Conservation (phyloP, 352 stramenopile genomes). For the Phytophthora macrochlamydospora region DNA sequence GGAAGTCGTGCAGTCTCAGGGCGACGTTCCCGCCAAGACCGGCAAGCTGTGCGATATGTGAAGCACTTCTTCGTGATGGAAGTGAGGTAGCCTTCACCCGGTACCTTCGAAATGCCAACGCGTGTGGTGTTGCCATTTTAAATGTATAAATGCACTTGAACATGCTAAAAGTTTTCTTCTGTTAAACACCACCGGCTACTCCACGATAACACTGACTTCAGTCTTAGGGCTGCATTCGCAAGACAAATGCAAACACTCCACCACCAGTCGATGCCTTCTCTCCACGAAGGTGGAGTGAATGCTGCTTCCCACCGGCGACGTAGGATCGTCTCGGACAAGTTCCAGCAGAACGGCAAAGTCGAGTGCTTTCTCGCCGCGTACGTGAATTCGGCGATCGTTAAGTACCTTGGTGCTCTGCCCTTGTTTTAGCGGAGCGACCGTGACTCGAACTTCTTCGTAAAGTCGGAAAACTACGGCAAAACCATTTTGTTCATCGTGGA, state of each 20-base stretch:
- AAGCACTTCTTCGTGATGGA: not conserved
- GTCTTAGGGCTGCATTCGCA: not conserved
- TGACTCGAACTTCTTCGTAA: slow-evolving; percentile 10
- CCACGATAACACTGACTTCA: slow-evolving; percentile 8
- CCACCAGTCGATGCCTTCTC: slow-evolving; percentile 1
- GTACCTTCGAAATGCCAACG: not conserved
- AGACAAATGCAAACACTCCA: not conserved
- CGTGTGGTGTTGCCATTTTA: not conserved
- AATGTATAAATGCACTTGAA: too few species aligned
- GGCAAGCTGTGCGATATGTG: not conserved
- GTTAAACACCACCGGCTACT: not conserved
- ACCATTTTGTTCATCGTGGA: not conserved
- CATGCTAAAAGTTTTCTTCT: too few species aligned
- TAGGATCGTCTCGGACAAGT: not conserved
- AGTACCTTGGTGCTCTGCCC: slow-evolving; percentile 3
- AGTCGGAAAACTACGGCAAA: slow-evolving; percentile 14
- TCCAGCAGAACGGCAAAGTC: slow-evolving; percentile 12
- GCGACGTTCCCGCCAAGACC: not conserved
- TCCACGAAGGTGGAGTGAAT: slow-evolving; percentile 18
- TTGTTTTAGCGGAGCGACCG: slow-evolving; percentile 6
- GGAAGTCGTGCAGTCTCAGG: not conserved
- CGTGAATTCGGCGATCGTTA: slow-evolving; percentile 7
- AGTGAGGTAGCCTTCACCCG: not conserved
- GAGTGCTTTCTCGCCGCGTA: not conserved
- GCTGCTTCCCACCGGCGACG: not conserved